phyloP scores from a whole-genome alignment of 106 monocot species.

The Phalaenopsis equestris region DNA sequence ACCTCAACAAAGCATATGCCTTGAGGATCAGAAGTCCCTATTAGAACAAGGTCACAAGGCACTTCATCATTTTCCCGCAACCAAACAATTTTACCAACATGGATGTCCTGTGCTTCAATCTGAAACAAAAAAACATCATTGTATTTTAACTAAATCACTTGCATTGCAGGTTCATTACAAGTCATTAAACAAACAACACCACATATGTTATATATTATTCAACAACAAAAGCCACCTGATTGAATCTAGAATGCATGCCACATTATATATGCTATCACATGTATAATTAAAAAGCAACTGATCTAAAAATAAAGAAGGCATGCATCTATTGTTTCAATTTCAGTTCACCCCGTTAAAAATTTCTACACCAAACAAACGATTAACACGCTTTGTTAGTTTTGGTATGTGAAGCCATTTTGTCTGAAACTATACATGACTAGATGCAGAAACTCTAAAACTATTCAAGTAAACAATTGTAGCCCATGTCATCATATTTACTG shows the following conservation, averaged over 20 bases:
- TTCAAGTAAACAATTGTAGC: not conserved
- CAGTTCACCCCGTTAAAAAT: not conserved
- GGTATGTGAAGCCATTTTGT: not conserved
- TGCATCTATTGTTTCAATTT: not conserved
- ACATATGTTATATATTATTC: not conserved
- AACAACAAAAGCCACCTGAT: not conserved
- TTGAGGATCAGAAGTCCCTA: slow-evolving; percentile 88
- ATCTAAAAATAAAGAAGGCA: not conserved
- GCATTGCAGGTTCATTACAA: not conserved
- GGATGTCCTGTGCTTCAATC: slow-evolving; percentile 94
- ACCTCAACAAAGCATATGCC: slow-evolving; percentile 97
- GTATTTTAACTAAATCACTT: not conserved
- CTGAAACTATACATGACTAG: not conserved
- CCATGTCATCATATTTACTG: too few relatives aligned
- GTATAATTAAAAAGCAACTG: not conserved
- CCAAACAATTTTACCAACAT: slow-evolving; percentile 94
- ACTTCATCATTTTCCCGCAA: slow-evolving; percentile 96
- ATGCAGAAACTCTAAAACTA: not conserved
- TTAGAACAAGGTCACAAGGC: slow-evolving; percentile 86
- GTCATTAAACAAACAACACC: not conserved
- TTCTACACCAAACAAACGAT: too few relatives aligned
- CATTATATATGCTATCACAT: not conserved
- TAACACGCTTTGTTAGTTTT: not conserved
- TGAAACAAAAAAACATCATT: slow-evolving; percentile 11
- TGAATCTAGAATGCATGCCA: not conserved